Conservation (phyloP, 805 yeast genomes). For the Candida krabiensis region DNA sequence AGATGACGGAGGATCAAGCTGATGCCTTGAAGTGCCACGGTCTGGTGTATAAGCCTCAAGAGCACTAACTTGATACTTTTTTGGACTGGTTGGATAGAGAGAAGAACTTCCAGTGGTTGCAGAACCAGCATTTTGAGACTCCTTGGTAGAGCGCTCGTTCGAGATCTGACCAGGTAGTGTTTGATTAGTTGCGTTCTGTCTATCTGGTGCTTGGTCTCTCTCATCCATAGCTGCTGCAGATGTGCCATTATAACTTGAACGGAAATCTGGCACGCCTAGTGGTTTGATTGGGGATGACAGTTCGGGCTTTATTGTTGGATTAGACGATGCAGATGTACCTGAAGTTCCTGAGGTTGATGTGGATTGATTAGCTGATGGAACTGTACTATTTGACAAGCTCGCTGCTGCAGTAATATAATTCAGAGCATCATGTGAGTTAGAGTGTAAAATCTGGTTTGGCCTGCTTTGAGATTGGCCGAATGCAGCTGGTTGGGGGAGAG, state of each 20-base stretch:
- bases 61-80: conserved; percentile 48
- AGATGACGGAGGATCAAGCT: conserved; percentile 28
- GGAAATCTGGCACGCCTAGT: conserved; percentile 14
- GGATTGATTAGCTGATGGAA: conserved; percentile 8
- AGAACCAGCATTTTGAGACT: not conserved
- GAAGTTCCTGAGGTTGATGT: conserved; percentile 17
- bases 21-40: conserved; percentile 40
- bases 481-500: conserved; percentile 5
- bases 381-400: conserved; percentile 17
- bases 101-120: conserved; percentile 6
- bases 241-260: conserved; percentile 11
- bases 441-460: conserved; percentile 4
- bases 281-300: conserved; percentile 24
- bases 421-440: conserved; percentile 28
- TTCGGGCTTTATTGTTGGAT: conserved; percentile 14
- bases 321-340: conserved; percentile 17
- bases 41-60: conserved; percentile 68
- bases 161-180: conserved; percentile 1
- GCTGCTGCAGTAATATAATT: conserved; percentile 30
- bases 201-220: conserved; percentile 16
- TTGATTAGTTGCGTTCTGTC: conserved; percentile 8
- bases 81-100: conserved; percentile 27
- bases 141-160: not conserved
- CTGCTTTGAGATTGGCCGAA: conserved; percentile 3
- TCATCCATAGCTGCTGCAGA: conserved; percentile 9